These are phyloP conservation scores for Asterophora parasitica DNA, from an alignment of 768 basidiomycete genomes.

Conservation along the genomic window DNA sequence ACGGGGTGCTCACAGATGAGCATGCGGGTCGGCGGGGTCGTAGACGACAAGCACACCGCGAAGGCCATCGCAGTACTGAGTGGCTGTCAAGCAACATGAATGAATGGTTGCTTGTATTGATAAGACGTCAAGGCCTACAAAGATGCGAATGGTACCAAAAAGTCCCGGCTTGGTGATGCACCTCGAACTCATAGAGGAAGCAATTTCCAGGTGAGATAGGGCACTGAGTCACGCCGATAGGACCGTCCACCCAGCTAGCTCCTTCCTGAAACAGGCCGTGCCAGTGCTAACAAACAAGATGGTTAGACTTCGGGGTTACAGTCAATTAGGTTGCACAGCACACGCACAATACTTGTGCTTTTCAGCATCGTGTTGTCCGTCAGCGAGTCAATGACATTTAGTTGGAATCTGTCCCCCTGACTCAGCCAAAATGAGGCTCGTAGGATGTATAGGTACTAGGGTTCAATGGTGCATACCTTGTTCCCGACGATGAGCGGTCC, in stretches of 20 bases:
- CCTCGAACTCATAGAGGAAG: slow-evolving; percentile 29
- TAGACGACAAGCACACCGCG: slow-evolving; percentile 46
- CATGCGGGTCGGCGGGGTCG: slow-evolving; percentile 34
- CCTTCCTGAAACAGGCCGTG: slow-evolving; percentile 36
- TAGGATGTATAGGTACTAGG: no score
- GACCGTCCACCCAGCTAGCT: slow-evolving; percentile 37
- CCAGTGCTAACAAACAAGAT: slow-evolving; percentile 34
- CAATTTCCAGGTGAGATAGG: slow-evolving; percentile 35
- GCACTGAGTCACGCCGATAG: slow-evolving; percentile 36
- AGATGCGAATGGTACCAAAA: slow-evolving; percentile 8
- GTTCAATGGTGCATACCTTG: no score
- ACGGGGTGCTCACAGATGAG: slow-evolving; percentile 15
- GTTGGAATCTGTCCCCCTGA: no score
- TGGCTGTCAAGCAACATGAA: slow-evolving; percentile 18
- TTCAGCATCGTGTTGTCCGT: background rate
- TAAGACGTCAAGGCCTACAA: no score
- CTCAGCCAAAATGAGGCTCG: no score
- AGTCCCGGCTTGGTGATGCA: background rate
- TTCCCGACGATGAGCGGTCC: no score
- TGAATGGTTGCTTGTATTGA: no score
- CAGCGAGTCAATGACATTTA: background rate
- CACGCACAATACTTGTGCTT: background rate
- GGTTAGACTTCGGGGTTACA: background rate
- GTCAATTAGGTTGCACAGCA: background rate
- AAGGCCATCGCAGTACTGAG: slow-evolving; percentile 56